Percentiles rank a stretch among this genome's conserved stretches.
These are phyloP conservation scores for Lodderomyces pseudojiufengensis DNA, from an alignment of 1,139 yeast genomes.

Conservation along the genomic window DNA sequence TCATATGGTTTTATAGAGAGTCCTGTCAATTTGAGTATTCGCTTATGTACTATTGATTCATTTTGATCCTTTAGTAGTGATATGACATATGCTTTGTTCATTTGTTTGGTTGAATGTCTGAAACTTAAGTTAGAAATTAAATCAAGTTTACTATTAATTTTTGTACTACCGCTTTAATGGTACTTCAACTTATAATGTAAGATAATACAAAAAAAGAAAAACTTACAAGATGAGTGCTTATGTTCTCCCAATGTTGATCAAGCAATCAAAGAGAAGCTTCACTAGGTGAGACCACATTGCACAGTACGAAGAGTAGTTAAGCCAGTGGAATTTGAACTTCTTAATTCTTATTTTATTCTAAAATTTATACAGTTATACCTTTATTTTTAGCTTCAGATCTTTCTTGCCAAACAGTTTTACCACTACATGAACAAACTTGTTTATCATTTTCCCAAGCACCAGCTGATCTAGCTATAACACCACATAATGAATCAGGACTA, in stretches of 20 bases:
- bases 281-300: too few species aligned
- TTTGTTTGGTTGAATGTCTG: not conserved
- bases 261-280: too few species aligned
- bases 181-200: too few species aligned
- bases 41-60: slow-evolving; percentile 21
- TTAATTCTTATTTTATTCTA: not conserved
- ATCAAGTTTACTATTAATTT: too few species aligned
- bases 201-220: too few species aligned
- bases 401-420: slow-evolving; percentile 96
- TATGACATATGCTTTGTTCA: slow-evolving; percentile 4
- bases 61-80: slow-evolving; percentile 22
- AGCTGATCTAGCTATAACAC: slow-evolving; percentile 93
- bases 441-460: slow-evolving; percentile 97
- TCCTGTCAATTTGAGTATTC: slow-evolving; percentile 21
- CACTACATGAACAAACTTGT: slow-evolving; percentile 90
- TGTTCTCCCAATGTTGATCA: too few species aligned
- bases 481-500: slow-evolving; percentile 53
- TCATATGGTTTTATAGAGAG: slow-evolving; percentile 14
- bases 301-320: too few species aligned
- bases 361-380: slow-evolving; percentile 37
- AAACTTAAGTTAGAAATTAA: too few species aligned
- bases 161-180: too few species aligned
- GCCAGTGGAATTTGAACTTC: too few species aligned
- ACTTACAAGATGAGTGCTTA: too few species aligned
- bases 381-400: slow-evolving; percentile 64